Evolutionary conservation across 2,329 filamentous ascomycete species (phyloP), one percentile per base, ranked within the genome.

Genomic region (Lasiodiplodia hormozganensis): DNA sequence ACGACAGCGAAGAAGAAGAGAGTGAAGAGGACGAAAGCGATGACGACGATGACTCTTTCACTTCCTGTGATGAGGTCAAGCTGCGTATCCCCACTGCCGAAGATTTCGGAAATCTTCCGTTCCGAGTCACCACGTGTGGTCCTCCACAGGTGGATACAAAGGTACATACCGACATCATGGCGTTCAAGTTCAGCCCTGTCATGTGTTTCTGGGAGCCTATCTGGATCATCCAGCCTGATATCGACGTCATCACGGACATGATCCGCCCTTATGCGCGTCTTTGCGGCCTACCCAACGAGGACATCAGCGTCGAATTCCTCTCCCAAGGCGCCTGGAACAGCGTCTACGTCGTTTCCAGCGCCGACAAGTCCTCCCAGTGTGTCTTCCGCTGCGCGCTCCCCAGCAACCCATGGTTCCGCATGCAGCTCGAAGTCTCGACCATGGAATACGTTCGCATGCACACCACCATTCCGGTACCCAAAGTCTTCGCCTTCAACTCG

Each of bases 311-410:
- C 25, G 23, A 64, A 7, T 70, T 70, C 49, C 49, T 71, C 12
- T 70, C 70, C 2, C 34, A 72, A 49, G 72, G 69, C 8, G 6
- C 68, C 1, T 69, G 70, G 52, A 72, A 70, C 54, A 73, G 71
- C 31, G 58, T 70, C n/a, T 74, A 72, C 68, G 69, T 66, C 4
- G 51, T 71, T 2, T 31, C 51, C 34, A 51, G 18, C n/a, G 52
- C 23, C 6, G 47, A 68, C 38, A 40, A 49, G 25, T 53, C 38
- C 12, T 21, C 23, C 1, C 60, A 70, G 31, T 68, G 54, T 68
- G 85, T 76, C 28, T 68, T 77, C 69, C 74, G 75, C 36, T 69
- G 74, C 36, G 38, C 69, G 4, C 62, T 76, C 6, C 73, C 75
- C 0, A 70, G 73, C 2, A 62, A 72, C 8, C 75, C 75, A 14